Conservation (phyloP, 495 filamentous ascomycete genomes). For the Glonium stellatum region DNA sequence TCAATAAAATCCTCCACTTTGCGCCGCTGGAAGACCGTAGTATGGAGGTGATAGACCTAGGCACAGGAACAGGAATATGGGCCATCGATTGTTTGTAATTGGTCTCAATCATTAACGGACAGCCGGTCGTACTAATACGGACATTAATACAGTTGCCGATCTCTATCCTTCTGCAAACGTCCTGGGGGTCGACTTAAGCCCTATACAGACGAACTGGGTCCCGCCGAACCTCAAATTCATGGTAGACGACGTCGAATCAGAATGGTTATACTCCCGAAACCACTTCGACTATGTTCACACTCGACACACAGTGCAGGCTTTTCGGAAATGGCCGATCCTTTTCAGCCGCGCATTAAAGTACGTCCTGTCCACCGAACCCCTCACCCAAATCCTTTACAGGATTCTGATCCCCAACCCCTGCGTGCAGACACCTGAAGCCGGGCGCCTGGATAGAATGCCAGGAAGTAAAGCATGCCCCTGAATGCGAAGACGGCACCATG, state of each 20-base stretch:
- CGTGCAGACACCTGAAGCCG: conserved; percentile 33
- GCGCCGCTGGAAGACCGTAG: conserved; percentile 50
- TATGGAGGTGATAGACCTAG: conserved; percentile 59
- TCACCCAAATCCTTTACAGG: neutral
- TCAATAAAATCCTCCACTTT: conserved; percentile 51
- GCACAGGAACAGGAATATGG: conserved; percentile 49
- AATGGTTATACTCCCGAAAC: conserved; percentile 28
- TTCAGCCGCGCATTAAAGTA: conserved; percentile 29
- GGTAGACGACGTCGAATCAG: conserved; percentile 49
- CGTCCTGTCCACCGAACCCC: neutral
- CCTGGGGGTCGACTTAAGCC: conserved; percentile 28
- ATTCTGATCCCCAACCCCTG: neutral
- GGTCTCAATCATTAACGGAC: neutral
- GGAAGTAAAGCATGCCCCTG: conserved; percentile 26
- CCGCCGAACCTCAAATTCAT: conserved; percentile 51
- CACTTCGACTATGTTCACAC: conserved; percentile 49
- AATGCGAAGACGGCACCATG: conserved; percentile 9
- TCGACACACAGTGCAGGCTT: conserved; percentile 44
- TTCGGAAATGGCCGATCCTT: conserved; percentile 37
- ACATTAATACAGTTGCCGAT: conserved; percentile 12
- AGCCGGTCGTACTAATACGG: neutral
- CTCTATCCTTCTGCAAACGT: conserved; percentile 2
- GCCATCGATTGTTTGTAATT: conserved; percentile 15
- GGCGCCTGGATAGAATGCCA: conserved; percentile 50
- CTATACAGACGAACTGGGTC: conserved; percentile 38